phyloP scores from a whole-genome alignment of 176 grass and related monocot species.

The Oryza australiensis region DNA sequence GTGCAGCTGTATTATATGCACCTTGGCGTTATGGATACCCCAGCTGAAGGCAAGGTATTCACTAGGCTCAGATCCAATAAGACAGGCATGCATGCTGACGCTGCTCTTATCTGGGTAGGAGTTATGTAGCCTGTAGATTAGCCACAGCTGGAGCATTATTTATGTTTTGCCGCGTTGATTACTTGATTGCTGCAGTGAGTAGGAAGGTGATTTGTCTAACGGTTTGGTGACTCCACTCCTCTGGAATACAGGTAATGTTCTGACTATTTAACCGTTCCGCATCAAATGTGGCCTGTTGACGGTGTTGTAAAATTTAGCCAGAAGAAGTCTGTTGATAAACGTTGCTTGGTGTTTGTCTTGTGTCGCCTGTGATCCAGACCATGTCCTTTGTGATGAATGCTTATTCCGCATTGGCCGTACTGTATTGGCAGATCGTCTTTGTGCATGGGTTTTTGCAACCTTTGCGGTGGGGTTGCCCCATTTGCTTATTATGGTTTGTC shows the following conservation, averaged over 20 bases:
- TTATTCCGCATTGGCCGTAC: neutral
- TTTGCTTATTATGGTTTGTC: neutral
- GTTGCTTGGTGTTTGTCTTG: neutral
- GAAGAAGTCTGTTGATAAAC: neutral
- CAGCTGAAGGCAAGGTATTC: slow-evolving; percentile 12
- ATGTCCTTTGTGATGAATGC: neutral
- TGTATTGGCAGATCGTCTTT: neutral
- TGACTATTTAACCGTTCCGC: neutral
- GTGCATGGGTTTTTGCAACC: neutral
- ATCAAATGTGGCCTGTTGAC: neutral
- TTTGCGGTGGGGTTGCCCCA: neutral
- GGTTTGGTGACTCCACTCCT: slow-evolving; percentile 7
- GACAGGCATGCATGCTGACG: slow-evolving; percentile 27
- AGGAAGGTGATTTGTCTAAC: slow-evolving; percentile 35
- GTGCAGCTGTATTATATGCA: neutral
- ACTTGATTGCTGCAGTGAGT: slow-evolving; percentile 22
- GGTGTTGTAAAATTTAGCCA: slow-evolving; percentile 8
- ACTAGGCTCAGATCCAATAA: slow-evolving; percentile 37
- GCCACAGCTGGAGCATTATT: slow-evolving; percentile 37
- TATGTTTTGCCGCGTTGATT: slow-evolving; percentile 37
- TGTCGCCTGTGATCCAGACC: neutral
- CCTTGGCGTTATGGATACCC: neutral
- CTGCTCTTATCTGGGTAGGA: slow-evolving; percentile 16
- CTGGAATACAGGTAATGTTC: slow-evolving; percentile 20
- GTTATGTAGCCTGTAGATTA: slow-evolving; percentile 52